phyloP scores from a whole-genome alignment of 2,329 filamentous ascomycete species.

The Trichothecium sympodiale region DNA sequence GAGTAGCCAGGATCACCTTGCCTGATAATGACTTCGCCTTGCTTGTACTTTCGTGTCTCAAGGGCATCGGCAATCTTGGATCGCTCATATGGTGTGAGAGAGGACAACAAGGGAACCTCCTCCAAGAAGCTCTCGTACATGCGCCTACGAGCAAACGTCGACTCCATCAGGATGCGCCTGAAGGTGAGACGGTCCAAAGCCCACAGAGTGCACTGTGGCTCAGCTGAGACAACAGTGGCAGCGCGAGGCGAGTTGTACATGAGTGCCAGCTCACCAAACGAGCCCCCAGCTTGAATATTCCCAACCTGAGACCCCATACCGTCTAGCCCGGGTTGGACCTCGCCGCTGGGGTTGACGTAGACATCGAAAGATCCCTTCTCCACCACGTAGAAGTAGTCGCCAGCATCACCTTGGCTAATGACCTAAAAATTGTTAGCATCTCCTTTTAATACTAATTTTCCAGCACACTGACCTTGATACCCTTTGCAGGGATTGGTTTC shows the following conservation, averaged over 20 bases:
- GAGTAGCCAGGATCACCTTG: constrained; percentile 87
- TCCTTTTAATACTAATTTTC: neutral
- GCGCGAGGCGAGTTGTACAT: constrained; percentile 99
- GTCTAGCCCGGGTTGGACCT: constrained; percentile 66
- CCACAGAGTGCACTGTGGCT: constrained; percentile 75
- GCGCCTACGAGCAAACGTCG: constrained; percentile 85
- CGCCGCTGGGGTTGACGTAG: constrained; percentile 70
- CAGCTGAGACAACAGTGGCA: constrained; percentile 80
- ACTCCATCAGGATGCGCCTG: constrained; percentile 96
- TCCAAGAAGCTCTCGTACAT: constrained; percentile 97
- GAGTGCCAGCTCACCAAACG: constrained; percentile 90
- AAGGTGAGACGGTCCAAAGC: constrained; percentile 92
- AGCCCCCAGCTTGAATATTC: constrained; percentile 75
- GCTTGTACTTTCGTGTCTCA: constrained; percentile 76
- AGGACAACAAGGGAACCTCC: constrained; percentile 76
- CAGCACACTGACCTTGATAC: constrained; percentile 45
- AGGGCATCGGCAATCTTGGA: constrained; percentile 96
- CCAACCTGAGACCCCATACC: constrained; percentile 78
- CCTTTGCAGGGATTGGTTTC: constrained; percentile 90
- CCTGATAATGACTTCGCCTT: constrained; percentile 73
- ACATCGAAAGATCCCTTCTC: constrained; percentile 87
- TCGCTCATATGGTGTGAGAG: constrained; percentile 82
- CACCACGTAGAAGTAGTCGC: constrained; percentile 96
- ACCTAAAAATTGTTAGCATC: constrained; percentile 46
- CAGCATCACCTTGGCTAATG: constrained; percentile 88